Evolutionary conservation across 345 rosid species (phyloP), one percentile per base, ranked within the genome.

Genomic region (Punica granatum): DNA sequence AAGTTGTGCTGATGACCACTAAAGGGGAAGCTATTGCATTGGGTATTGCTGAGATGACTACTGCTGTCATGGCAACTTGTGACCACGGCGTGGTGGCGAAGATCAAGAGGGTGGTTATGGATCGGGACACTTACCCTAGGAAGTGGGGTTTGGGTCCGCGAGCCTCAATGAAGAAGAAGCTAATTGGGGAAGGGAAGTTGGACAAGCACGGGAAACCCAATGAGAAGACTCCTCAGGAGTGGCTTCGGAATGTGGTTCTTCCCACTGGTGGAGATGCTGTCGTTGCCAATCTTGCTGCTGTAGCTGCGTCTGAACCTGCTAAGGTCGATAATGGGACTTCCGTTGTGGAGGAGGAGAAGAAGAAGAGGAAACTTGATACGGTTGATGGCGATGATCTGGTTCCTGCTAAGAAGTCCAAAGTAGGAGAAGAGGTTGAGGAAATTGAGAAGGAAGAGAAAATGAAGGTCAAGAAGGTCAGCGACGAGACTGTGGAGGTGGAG

Each of bases 81-180:
- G 98, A 93, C 77, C 97, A 93, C 36, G 98, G 98, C 25, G 86
- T 90, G 67, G 98, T 93, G 63, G 97, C 98, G 0, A 90, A 85
- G 89, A 93, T 93, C 73, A 93, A 93, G 81, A 82, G 98, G 65
- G 98, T 93, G 13, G 98, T 93, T 67, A 92, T 92, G 98, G 98
- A 92, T 68, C 81, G 98, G 76, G 98, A 92, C 67, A 92, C 96
- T 25, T 92, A 92, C 72, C 98, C 98, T 0, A 88, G 96, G 82
- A 92, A 92, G 41, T 90, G 98, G 98, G 98, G 97, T 0, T 82
- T 92, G 77, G 97, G 98, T 11, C 98, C 97, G 0, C 80, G 81
- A 62, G 96, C 97, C n/a, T 84, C 89, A 0, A 83, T 79, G 89
- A 90, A 92, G 88, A 92, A 88, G 90, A 90, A 86, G 73, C 71